Conservation (phyloP, 2,329 filamentous ascomycete species). For the Aspergillus pseudotamarii region DNA sequence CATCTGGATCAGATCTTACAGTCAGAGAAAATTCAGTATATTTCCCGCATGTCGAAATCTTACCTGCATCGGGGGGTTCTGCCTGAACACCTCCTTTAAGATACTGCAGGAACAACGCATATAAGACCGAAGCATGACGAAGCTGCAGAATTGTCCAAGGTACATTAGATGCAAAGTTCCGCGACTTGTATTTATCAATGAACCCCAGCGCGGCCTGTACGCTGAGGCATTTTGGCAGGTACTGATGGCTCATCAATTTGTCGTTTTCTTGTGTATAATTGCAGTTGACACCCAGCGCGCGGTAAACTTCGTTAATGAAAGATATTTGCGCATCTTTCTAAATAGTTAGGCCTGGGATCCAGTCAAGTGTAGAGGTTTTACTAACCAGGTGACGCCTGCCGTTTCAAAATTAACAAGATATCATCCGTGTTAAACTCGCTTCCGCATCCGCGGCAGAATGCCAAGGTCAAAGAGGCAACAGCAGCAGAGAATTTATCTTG, state of each 20-base stretch:
- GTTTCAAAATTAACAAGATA: slow-evolving; percentile 67
- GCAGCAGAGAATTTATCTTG: slow-evolving; percentile 53
- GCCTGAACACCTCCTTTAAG: slow-evolving; percentile 53
- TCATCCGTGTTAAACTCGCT: slow-evolving; percentile 65
- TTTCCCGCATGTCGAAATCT: slow-evolving; percentile 15
- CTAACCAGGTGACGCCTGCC: slow-evolving; percentile 46
- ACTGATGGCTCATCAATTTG: slow-evolving; percentile 70
- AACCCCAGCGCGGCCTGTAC: slow-evolving; percentile 79
- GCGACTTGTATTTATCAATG: slow-evolving; percentile 61
- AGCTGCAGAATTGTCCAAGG: slow-evolving; percentile 75
- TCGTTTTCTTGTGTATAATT: slow-evolving; percentile 84
- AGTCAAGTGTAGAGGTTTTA: slow-evolving; percentile 40
- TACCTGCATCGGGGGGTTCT: slow-evolving; percentile 61
- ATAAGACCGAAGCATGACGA: slow-evolving; percentile 67
- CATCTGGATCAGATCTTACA: slow-evolving; percentile 53
- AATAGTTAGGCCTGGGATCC: slow-evolving; percentile 20
- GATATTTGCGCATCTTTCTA: slow-evolving; percentile 60
- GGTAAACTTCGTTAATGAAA: slow-evolving; percentile 68
- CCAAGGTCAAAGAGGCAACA: slow-evolving; percentile 62
- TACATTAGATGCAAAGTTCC: slow-evolving; percentile 71
- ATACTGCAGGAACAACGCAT: slow-evolving; percentile 67
- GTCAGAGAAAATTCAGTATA: neutral
- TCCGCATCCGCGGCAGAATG: slow-evolving; percentile 53
- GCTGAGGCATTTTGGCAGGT: slow-evolving; percentile 75
- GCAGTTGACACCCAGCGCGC: slow-evolving; percentile 70